Evolutionary conservation across 2,329 filamentous ascomycete species (phyloP).

Genomic region (Botrytis sinoallii): DNA sequence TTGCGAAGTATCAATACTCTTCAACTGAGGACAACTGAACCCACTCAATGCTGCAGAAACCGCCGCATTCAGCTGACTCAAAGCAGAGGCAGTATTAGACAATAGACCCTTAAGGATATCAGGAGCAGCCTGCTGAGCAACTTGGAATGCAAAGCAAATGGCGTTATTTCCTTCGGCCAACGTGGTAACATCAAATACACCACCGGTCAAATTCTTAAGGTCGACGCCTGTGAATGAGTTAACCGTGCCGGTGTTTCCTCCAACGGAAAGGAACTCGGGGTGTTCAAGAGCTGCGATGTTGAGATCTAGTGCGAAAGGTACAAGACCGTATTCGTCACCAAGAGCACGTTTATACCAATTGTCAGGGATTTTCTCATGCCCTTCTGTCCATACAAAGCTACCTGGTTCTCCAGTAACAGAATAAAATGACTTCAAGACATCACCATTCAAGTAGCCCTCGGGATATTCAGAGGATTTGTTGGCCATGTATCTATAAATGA

Average conservation of each 20-base stretch:
- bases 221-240: conserved; percentile 51
- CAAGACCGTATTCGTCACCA: conserved; percentile 41
- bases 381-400: conserved; percentile 23
- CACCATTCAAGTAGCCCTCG: conserved; percentile 34
- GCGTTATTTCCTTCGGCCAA: conserved; percentile 48
- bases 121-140: conserved; percentile 42
- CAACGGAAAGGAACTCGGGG: conserved; percentile 46
- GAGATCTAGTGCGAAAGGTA: conserved; percentile 40
- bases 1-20: conserved; percentile 13
- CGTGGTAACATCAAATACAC: conserved; percentile 43
- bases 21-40: conserved; percentile 19
- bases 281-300: conserved; percentile 40
- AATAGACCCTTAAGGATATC: conserved; percentile 43
- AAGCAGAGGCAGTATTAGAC: conserved; percentile 32
- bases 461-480: conserved; percentile 37
- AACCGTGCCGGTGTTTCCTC: conserved; percentile 51
- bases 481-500: conserved; percentile 35
- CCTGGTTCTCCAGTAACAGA: conserved; percentile 25
- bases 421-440: conserved; percentile 28
- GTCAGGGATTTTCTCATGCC: conserved; percentile 27
- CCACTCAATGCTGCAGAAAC: not conserved
- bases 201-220: conserved; percentile 43
- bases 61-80: conserved; percentile 30
- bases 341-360: conserved; percentile 29
- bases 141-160: conserved; percentile 44